Evolutionary conservation across 139 green algal genomes (phyloP).

Genomic region (Coelastrella sp.): DNA sequence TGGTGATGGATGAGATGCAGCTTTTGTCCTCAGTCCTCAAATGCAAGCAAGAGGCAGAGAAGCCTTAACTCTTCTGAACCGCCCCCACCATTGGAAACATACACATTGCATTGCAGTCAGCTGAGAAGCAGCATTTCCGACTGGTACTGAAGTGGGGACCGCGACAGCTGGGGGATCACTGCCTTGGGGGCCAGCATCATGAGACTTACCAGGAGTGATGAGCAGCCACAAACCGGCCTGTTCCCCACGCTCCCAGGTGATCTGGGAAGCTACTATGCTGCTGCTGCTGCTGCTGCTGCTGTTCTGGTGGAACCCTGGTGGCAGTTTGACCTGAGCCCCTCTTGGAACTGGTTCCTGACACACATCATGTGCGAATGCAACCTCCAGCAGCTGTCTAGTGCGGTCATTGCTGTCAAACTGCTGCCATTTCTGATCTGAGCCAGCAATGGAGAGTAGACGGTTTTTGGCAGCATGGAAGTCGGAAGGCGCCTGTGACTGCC

Average conservation of each 20-base stretch:
- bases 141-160: not conserved
- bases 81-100: not conserved
- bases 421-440: not conserved
- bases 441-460: not conserved
- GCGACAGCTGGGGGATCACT: not conserved
- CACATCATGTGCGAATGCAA: conserved; percentile 11
- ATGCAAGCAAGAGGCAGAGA: not conserved
- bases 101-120: not conserved
- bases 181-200: not conserved
- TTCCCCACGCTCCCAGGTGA: not conserved
- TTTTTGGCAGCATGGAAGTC: not conserved
- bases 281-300: not conserved
- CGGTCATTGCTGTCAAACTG: not conserved
- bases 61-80: not conserved
- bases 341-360: not conserved
- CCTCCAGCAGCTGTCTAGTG: not conserved
- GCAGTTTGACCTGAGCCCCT: not conserved
- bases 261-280: not conserved
- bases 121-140: not conserved
- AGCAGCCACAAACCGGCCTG: not conserved
- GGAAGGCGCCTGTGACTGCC: not conserved
- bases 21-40: not conserved
- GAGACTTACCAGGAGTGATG: conserved; percentile 3
- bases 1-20: not conserved
- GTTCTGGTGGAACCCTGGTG: not conserved